Base-by-base conservation (phyloP, 2,329 filamentous ascomycete genomes). In the Penicillium sp. region DNA sequence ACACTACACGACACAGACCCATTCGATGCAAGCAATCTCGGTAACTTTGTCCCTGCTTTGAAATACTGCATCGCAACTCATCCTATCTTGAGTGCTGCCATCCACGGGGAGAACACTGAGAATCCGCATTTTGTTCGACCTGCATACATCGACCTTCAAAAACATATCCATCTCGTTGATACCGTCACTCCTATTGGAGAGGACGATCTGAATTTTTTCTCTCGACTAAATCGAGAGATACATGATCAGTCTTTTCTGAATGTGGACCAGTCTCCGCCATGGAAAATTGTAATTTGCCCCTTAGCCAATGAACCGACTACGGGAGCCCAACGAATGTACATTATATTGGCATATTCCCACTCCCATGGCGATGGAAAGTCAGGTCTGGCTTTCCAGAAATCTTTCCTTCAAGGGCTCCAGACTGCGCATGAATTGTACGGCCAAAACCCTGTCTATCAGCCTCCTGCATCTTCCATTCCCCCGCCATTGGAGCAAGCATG, bases 321-420 rank as follows among this genome's bases (percentile, higher is more conserved):
- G 16, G 37, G 39, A 45, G 3, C 11, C 8, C 49, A 52, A 16
- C 39, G 13, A 14, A 14, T 52, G n/a, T 52, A 52, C 22, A 45
- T 52, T 21, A 50, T 52, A 14, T 52, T 52, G 19, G 49, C 49
- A 8, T 52, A 45, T 22, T 44, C 35, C 9, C 49, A 52, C 13
- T 45, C 49, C 19, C 49, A 52, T 8, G 39, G 49, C 11, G 49
- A 52, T 52, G 49, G 35, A 27, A 52, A 44, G 19, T 52, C 49
- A 11, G 49, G 37, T n/a, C n/a, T 52, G 5, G 22, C 19, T 5
- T 52, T 52, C 8, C 49, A 52, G 13, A 44, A 9, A 24, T 26
- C 37, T 8, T 45, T 52, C 2, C 39, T 52, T 9, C n/a, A 45
- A 4, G 39, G 49, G 3, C 26, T 52, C 11, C 22, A 31, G n/a